phyloP scores from a whole-genome alignment of 2,329 filamentous ascomycete species.

The Monilinia vaccinii-corymbosi region DNA sequence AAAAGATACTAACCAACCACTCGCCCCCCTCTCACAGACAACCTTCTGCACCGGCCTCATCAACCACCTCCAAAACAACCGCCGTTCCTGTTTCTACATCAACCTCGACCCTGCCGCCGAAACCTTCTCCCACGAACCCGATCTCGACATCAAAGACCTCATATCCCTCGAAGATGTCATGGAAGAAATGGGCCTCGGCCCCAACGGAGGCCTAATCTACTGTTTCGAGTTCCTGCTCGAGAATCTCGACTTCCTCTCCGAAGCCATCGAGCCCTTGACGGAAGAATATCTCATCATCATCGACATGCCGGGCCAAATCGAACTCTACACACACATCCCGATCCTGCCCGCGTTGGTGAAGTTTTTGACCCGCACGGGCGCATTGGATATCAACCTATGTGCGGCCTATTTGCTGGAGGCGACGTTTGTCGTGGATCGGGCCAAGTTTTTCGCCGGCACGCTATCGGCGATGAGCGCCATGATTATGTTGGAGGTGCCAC shows the following conservation, averaged over 20 bases:
- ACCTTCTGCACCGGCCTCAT: constrained; percentile 94
- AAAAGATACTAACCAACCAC: not conserved
- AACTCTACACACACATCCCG: constrained; percentile 94
- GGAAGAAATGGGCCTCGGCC: constrained; percentile 85
- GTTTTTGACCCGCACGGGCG: constrained; percentile 68
- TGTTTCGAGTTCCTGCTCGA: constrained; percentile 95
- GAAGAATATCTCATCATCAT: constrained; percentile 97
- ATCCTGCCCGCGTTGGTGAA: constrained; percentile 78
- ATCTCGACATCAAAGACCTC: constrained; percentile 91
- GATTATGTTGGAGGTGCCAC: constrained; percentile 95
- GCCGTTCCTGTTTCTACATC: constrained; percentile 93
- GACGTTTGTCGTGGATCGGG: constrained; percentile 88
- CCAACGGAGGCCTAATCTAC: constrained; percentile 89
- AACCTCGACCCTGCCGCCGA: constrained; percentile 97
- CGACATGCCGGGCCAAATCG: constrained; percentile 98
- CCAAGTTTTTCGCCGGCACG: constrained; percentile 96
- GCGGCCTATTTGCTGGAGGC: constrained; percentile 92
- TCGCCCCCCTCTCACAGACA: constrained; percentile 47
- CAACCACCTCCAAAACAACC: constrained; percentile 81
- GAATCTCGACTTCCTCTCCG: constrained; percentile 85
- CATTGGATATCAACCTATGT: constrained; percentile 83
- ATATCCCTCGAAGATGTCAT: constrained; percentile 93
- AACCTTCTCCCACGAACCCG: constrained; percentile 80
- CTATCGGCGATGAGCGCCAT: constrained; percentile 97
- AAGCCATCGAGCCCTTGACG: constrained; percentile 73